These are phyloP conservation scores for Suhomyces anneliseae DNA, from an alignment of 1,139 yeast genomes.

Conservation along the genomic window DNA sequence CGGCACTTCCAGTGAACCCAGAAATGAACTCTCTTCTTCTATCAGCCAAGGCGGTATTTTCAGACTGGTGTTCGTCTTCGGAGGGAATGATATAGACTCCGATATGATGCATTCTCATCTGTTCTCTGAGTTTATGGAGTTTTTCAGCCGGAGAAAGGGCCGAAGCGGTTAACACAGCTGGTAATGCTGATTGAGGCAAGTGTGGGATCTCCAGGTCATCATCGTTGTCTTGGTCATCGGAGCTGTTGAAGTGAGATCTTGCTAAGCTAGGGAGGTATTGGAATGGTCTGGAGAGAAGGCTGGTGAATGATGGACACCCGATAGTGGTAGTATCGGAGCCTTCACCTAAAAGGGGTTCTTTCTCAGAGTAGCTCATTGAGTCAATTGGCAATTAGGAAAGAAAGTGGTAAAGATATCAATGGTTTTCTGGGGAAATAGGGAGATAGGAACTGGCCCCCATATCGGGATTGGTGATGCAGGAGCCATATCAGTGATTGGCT, in stretches of 20 bases:
- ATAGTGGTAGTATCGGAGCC: conserved; percentile 21
- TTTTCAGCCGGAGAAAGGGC: conserved; percentile 21
- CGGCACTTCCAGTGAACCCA: conserved; percentile 61
- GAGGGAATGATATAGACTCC: conserved; percentile 57
- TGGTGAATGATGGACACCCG: conserved; percentile 23
- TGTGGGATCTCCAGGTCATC: conserved; percentile 30
- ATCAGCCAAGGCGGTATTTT: conserved; percentile 52
- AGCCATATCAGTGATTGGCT: background rate
- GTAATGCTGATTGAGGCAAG: conserved; percentile 20
- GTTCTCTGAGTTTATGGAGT: conserved; percentile 33
- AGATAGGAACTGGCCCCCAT: background rate
- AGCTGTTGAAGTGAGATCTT: conserved; percentile 8
- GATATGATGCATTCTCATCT: conserved; percentile 43
- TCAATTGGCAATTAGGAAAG: background rate
- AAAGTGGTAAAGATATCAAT: background rate
- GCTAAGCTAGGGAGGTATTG: conserved; percentile 25
- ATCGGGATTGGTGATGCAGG: background rate
- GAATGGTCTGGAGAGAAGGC: conserved; percentile 25
- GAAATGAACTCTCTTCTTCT: conserved; percentile 50
- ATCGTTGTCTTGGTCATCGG: conserved; percentile 14
- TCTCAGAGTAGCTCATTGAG: conserved; percentile 19
- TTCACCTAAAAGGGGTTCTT: conserved; percentile 24
- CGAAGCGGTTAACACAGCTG: conserved; percentile 15
- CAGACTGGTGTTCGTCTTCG: conserved; percentile 62
- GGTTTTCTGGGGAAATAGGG: background rate